A percentile compares a stretch with the other conserved stretches of the same genome.
phyloP scores from a whole-genome alignment of 176 grass and related monocot genomes.

The Cenchrus purpureus region DNA sequence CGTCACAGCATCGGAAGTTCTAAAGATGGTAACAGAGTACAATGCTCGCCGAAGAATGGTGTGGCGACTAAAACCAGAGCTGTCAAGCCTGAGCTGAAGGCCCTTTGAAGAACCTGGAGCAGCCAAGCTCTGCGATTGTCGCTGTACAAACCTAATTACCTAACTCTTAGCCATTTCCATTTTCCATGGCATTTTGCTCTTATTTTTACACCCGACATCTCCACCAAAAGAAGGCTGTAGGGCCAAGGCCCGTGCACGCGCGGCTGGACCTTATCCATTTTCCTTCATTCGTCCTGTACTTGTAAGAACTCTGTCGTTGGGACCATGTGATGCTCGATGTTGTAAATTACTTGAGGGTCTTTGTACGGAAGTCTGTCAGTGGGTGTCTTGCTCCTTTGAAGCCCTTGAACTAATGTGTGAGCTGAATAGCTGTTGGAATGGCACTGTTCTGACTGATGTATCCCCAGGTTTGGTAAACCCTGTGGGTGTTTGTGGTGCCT shows the following conservation, averaged over 20 bases:
- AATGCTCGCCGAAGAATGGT: slow-evolving; percentile 54
- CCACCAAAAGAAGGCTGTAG: slow-evolving; percentile 28
- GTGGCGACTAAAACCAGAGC: slow-evolving; percentile 48
- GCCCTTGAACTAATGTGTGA: slow-evolving; percentile 17
- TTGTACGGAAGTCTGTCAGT: neutral
- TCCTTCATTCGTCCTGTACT: neutral
- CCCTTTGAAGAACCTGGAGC: slow-evolving; percentile 20
- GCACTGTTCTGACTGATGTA: slow-evolving; percentile 9
- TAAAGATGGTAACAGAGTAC: slow-evolving; percentile 60
- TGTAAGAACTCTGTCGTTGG: slow-evolving; percentile 35
- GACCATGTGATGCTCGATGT: slow-evolving; percentile 21
- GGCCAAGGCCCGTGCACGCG: neutral
- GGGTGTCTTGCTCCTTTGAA: neutral
- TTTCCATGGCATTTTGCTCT: slow-evolving; percentile 38
- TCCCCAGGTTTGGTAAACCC: neutral
- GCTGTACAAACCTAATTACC: slow-evolving; percentile 57
- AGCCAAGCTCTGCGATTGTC: slow-evolving; percentile 4
- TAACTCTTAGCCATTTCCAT: slow-evolving; percentile 49
- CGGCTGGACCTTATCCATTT: slow-evolving; percentile 13
- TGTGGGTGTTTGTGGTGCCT: neutral
- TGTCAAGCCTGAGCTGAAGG: slow-evolving; percentile 62
- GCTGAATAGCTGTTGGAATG: slow-evolving; percentile 8
- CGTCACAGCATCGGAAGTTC: slow-evolving; percentile 71
- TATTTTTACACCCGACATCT: slow-evolving; percentile 29
- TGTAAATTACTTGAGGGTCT: slow-evolving; percentile 38